phyloP scores from a whole-genome alignment of 192 early-diverging fungal genomes.

The Phlyctochytrium bullatum region DNA sequence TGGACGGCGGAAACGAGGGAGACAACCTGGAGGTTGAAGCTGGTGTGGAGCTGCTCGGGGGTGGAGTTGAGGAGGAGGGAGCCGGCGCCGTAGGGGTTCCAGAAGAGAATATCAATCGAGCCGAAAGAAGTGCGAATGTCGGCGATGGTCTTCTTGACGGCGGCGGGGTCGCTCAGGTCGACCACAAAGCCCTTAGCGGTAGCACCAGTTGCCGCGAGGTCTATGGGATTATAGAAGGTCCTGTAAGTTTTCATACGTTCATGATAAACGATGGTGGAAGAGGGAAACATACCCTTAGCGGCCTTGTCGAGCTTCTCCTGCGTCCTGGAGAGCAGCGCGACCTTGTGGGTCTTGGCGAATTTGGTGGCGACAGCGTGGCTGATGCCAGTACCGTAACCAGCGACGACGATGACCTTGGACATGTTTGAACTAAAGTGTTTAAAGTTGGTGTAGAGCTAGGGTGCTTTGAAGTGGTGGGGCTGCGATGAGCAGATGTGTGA shows the following conservation, averaged over 20 bases:
- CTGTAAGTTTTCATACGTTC: too few relatives aligned
- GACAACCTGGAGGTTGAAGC: slow-evolving; percentile 4
- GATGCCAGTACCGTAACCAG: slow-evolving; percentile 31
- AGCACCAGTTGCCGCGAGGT: too few relatives aligned
- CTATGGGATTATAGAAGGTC: too few relatives aligned
- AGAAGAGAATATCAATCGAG: slow-evolving; percentile 13
- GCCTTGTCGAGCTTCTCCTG: slow-evolving; percentile 23
- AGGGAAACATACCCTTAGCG: slow-evolving; percentile 14
- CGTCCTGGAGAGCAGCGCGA: slow-evolving; percentile 29
- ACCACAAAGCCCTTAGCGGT: slow-evolving; percentile 24
- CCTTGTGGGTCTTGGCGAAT: slow-evolving; percentile 22
- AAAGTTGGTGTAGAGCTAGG: too few relatives aligned
- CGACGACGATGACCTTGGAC: slow-evolving; percentile 26
- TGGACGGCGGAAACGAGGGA: slow-evolving; percentile 20
- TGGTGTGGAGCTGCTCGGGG: background rate
- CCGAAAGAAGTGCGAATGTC: slow-evolving; percentile 8
- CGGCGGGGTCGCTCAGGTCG: slow-evolving; percentile 17
- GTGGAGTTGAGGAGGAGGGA: slow-evolving; percentile 5
- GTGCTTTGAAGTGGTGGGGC: too few relatives aligned
- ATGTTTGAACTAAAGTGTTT: too few relatives aligned
- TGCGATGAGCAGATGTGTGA: too few relatives aligned
- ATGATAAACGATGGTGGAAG: slow-evolving; percentile 21
- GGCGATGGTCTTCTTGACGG: slow-evolving; percentile 9
- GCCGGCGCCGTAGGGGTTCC: slow-evolving; percentile 22
- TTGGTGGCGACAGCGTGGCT: slow-evolving; percentile 19